These are phyloP conservation scores for Phyllosticta paracitricarpa DNA, from an alignment of 2,329 filamentous ascomycete species.

Conservation along the genomic window DNA sequence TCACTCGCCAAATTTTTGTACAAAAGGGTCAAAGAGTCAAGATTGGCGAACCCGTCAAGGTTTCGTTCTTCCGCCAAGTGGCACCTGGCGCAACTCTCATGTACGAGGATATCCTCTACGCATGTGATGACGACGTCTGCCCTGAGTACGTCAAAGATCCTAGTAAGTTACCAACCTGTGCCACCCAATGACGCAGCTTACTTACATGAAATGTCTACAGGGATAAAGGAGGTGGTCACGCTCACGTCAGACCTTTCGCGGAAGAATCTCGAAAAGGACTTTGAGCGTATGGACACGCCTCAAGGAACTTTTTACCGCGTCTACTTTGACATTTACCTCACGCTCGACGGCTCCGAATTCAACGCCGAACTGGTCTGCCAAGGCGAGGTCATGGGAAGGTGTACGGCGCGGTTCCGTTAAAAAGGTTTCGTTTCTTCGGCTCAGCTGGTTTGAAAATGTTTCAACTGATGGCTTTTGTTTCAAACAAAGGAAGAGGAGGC, in stretches of 20 bases:
- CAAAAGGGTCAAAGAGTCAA: constrained; percentile 98
- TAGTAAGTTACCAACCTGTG: constrained; percentile 53
- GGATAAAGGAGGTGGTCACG: constrained; percentile 98
- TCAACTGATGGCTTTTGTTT: not conserved
- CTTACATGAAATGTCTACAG: constrained; percentile 38
- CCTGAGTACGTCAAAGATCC: constrained; percentile 99
- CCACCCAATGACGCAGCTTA: not conserved
- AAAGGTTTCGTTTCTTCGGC: not conserved
- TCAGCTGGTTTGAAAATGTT: not conserved
- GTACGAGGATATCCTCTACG: constrained; percentile 98
- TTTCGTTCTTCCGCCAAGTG: constrained; percentile 96
- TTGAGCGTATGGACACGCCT: constrained; percentile 97
- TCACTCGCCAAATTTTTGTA: constrained; percentile 95
- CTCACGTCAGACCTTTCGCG: constrained; percentile 92
- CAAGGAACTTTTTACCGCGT: constrained; percentile 64
- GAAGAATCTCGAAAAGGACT: constrained; percentile 98
- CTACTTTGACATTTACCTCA: constrained; percentile 67
- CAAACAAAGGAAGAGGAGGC: not conserved
- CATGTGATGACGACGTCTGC: constrained; percentile 95
- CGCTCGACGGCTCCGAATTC: constrained; percentile 93
- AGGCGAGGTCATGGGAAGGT: constrained; percentile 96
- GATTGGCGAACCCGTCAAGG: constrained; percentile 98
- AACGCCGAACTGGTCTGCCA: constrained; percentile 98
- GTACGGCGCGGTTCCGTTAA: constrained; percentile 74
- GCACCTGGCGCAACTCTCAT: constrained; percentile 94